Evolutionary conservation across 169 alveolate genomes (phyloP), one percentile per base, ranked within the genome.

Genomic region (Cryptosporidium xiaoi): DNA sequence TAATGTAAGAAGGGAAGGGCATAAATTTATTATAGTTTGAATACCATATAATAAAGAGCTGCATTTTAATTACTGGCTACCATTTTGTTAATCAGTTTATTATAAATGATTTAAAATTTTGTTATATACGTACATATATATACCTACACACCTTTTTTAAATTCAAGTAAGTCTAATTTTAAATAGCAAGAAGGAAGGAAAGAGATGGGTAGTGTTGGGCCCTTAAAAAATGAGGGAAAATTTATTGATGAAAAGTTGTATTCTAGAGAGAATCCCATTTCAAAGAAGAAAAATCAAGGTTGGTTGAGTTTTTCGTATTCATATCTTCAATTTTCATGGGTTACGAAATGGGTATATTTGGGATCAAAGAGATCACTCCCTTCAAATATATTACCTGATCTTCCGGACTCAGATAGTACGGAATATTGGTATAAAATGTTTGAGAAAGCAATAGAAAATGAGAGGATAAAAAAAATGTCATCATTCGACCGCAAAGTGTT

Each of bases 401-500:
- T 77, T 18, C 69, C 77, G 2, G 64, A 62, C 2, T 58, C 87
- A 8, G 87, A 77, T 46, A 60, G 50, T 44, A 77, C 87, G 2
- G 55, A 46, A 51, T 77, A 77, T 62, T 77, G 87, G 87, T 77
- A 68, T 2, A 77, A 62, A 18, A 2, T 77, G 64, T 77, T 77
- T 48, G 87, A 77, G 40, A 50, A 40, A 20, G 50, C 77, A 24
- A 27, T 77, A 15, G 69, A 60, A 51, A 16, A 34, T 6, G 87
- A 77, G 50, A 31, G 62, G 27, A 27, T 77, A 7, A 34, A 62
- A 15, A 18, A 44, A 29, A 13, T 77, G 27, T 24, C 87, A 4
- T 62, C 87, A 20, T 77, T 77, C 56, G 87, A 77, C 34, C 69
- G 87, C 13, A 77, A 77, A n/a, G 29, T 77, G n/a, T 50, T 77